Conservation (phyloP, 2,329 filamentous ascomycete species). For the Plectosphaerella sp. region DNA sequence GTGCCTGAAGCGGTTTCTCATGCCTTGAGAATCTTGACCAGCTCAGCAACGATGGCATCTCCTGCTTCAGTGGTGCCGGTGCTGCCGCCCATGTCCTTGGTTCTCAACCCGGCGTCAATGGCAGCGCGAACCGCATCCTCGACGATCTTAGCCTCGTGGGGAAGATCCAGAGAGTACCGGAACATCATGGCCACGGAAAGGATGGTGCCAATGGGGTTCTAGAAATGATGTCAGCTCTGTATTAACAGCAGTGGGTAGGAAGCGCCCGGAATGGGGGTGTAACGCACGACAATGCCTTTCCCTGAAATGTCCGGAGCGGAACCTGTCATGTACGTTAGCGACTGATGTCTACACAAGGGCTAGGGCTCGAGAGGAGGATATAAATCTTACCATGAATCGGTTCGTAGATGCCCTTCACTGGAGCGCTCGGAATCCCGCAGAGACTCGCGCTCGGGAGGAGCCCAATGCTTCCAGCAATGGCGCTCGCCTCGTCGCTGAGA, state of each 20-base stretch:
- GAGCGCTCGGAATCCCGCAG: slow-evolving; percentile 78
- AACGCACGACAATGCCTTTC: slow-evolving; percentile 67
- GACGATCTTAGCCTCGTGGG: slow-evolving; percentile 70
- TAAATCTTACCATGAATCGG: slow-evolving; percentile 76
- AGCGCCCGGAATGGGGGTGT: neutral
- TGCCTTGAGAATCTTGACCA: neutral
- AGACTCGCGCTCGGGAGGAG: slow-evolving; percentile 84
- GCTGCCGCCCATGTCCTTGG: slow-evolving; percentile 36
- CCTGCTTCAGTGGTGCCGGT: neutral
- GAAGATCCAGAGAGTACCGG: slow-evolving; percentile 81
- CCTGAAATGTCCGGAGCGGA: slow-evolving; percentile 94
- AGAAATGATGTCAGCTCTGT: slow-evolving; percentile 75
- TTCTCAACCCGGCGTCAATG: slow-evolving; percentile 74
- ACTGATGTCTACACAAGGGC: neutral
- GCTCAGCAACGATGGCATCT: neutral
- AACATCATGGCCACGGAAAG: slow-evolving; percentile 95
- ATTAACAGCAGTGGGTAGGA: no score
- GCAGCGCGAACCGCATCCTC: slow-evolving; percentile 77
- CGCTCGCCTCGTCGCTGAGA: slow-evolving; percentile 89
- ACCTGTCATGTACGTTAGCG: slow-evolving; percentile 37
- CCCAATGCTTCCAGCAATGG: slow-evolving; percentile 88
- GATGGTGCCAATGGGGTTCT: slow-evolving; percentile 76
- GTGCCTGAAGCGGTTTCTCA: neutral
- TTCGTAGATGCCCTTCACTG: slow-evolving; percentile 95
- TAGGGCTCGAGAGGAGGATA: neutral